phyloP scores from a whole-genome alignment of 2,329 filamentous ascomycete species.

The Talaromyces sp. region DNA sequence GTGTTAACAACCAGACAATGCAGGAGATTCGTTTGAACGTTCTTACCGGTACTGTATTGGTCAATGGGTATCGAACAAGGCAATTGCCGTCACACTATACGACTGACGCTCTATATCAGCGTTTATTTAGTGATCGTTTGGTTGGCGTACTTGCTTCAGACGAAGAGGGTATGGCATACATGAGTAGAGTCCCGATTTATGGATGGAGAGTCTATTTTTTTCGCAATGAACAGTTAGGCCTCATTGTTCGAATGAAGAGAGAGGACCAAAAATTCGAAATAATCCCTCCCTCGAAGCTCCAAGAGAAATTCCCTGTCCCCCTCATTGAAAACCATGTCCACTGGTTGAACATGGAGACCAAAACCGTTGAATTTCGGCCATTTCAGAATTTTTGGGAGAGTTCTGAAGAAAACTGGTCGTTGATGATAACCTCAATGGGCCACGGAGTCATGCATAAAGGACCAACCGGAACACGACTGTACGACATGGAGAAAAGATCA shows the following conservation, averaged over 20 bases:
- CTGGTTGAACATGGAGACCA: conserved; percentile 31
- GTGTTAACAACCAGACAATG: too few relatives aligned
- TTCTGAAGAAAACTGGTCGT: too few relatives aligned
- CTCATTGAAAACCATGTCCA: conserved; percentile 42
- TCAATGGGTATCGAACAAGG: conserved; percentile 25
- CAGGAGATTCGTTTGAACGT: conserved; percentile 23
- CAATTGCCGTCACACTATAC: conserved; percentile 24
- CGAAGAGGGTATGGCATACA: neutral
- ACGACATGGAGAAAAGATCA: too few relatives aligned
- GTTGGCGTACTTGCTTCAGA: neutral
- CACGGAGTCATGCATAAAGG: too few relatives aligned
- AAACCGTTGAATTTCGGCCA: too few relatives aligned
- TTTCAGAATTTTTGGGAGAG: too few relatives aligned
- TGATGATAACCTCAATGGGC: too few relatives aligned
- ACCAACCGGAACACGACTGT: too few relatives aligned
- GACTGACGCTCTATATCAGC: conserved; percentile 14
- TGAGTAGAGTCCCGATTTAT: neutral
- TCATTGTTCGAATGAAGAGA: neutral
- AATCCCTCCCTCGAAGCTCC: neutral
- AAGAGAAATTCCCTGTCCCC: conserved; percentile 23
- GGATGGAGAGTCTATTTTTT: neutral
- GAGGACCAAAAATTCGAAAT: neutral
- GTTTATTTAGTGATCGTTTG: neutral
- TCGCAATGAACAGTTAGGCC: neutral
- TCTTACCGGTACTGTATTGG: conserved; percentile 27